phyloP scores from a whole-genome alignment of 306 rosid species.

The Hippophae gyantsensis region DNA sequence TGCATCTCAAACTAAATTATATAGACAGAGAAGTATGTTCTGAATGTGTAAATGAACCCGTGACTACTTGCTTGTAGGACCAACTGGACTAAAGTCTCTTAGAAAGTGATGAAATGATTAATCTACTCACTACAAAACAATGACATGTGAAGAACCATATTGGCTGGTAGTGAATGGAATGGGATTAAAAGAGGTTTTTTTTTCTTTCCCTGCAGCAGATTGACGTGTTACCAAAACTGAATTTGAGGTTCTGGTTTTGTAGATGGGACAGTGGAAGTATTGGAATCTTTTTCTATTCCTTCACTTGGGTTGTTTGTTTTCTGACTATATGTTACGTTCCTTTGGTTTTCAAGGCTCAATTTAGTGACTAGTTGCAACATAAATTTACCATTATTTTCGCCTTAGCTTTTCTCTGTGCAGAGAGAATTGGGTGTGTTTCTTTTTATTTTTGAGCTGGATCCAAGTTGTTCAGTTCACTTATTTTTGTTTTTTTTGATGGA shows the following conservation, averaged over 20 bases:
- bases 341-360: too few species aligned
- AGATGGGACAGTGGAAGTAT: background rate
- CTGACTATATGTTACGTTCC: too few species aligned
- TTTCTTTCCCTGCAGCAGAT: conserved; percentile 15
- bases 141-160: conserved; percentile 54
- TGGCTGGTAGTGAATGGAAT: conserved; percentile 26
- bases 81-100: conserved; percentile 35
- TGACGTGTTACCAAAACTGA: conserved; percentile 11
- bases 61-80: conserved; percentile 54
- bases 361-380: too few species aligned
- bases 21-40: background rate
- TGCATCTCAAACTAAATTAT: conserved; percentile 7
- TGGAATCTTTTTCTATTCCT: background rate
- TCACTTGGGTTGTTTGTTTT: background rate
- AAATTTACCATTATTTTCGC: too few species aligned
- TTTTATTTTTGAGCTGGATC: too few species aligned
- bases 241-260: conserved; percentile 10
- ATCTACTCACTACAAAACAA: conserved; percentile 53
- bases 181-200: conserved; percentile 6
- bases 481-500: too few species aligned
- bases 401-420: too few species aligned
- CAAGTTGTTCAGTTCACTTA: too few species aligned
- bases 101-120: conserved; percentile 16
- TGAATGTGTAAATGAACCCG: conserved; percentile 41
- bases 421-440: too few species aligned